Conservation (phyloP, 371 early-diverging fungal species). For the Coemansia sp. region DNA sequence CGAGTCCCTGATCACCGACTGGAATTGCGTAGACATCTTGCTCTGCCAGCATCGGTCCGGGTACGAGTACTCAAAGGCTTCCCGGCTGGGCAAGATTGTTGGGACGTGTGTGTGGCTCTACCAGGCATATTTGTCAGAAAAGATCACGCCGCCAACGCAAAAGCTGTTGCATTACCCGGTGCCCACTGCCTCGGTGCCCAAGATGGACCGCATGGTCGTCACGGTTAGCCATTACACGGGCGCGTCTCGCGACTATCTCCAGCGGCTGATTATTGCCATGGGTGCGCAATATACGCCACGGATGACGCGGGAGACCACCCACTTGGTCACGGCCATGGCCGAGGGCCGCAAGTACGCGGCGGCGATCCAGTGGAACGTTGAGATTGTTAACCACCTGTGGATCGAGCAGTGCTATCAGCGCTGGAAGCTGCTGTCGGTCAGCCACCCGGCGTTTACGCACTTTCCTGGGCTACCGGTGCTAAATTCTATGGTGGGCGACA, state of each 20-base stretch:
- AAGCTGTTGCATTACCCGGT: constrained; percentile 61
- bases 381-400: constrained; percentile 87
- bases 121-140: constrained; percentile 51
- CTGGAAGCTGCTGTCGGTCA: constrained; percentile 58
- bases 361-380: constrained; percentile 63
- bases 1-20: constrained; percentile 25
- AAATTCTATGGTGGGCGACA: constrained; percentile 39
- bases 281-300: constrained; percentile 66
- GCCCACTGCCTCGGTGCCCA: constrained; percentile 55
- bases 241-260: constrained; percentile 67
- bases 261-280: constrained; percentile 59
- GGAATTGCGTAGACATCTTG: constrained; percentile 58
- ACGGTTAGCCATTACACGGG: constrained; percentile 71
- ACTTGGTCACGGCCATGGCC: constrained; percentile 60
- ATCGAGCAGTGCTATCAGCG: constrained; percentile 71
- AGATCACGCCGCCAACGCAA: constrained; percentile 51
- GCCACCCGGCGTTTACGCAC: constrained; percentile 58
- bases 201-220: constrained; percentile 58
- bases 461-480: constrained; percentile 42
- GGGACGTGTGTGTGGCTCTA: constrained; percentile 65
- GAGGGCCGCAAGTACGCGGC: constrained; percentile 65
- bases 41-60: constrained; percentile 61
- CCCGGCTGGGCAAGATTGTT: constrained; percentile 64
- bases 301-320: constrained; percentile 61
- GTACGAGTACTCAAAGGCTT: constrained; percentile 57